Conservation (phyloP, 768 basidiomycete genomes). For the Chalciporus sphaerocephalus region DNA sequence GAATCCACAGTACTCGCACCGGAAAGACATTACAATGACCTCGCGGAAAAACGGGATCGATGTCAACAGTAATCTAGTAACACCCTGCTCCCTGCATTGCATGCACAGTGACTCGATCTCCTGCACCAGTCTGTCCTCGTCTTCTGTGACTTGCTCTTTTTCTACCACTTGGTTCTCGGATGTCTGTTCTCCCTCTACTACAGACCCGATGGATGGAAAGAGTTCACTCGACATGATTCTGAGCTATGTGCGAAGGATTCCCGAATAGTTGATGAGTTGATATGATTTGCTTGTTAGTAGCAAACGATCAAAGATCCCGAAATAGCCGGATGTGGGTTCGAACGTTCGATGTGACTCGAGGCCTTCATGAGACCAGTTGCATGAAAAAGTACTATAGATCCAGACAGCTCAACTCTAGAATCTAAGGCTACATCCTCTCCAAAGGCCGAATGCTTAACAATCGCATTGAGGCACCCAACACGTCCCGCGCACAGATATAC, state of each 20-base stretch:
- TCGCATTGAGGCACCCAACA: conserved; percentile 82
- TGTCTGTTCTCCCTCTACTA: background rate
- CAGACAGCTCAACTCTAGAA: background rate
- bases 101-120: conserved; percentile 92
- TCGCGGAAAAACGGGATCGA: conserved; percentile 94
- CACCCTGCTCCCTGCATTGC: conserved; percentile 89
- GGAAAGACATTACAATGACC: conserved; percentile 94
- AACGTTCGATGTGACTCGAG: background rate
- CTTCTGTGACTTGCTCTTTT: background rate
- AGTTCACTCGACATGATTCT: background rate
- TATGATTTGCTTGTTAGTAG: background rate
- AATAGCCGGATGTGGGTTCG: no score
- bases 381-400: background rate
- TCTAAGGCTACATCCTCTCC: conserved; percentile 72
- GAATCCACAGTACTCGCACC: conserved; percentile 88
- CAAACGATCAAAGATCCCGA: background rate
- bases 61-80: conserved; percentile 83
- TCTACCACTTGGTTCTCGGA: background rate
- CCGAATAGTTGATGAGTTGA: background rate
- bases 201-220: background rate
- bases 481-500: conserved; percentile 85
- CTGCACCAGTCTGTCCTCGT: conserved; percentile 52
- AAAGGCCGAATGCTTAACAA: conserved; percentile 85
- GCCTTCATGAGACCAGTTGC: background rate
- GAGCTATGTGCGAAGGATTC: background rate